phyloP scores from a whole-genome alignment of 2,329 filamentous ascomycete genomes.

The Exophiala sideris region DNA sequence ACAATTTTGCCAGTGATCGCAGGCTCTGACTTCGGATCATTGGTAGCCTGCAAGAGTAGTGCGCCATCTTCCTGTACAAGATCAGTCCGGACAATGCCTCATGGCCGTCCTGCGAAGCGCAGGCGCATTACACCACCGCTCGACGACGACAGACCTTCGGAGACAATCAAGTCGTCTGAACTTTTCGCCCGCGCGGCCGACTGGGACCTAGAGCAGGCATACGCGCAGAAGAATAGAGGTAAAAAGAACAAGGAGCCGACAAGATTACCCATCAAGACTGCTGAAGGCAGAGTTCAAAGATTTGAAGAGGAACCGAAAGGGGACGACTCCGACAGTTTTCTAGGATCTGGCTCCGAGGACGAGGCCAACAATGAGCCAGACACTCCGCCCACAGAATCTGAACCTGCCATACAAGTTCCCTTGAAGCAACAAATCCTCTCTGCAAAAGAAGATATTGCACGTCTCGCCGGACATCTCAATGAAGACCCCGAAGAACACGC shows the following conservation, averaged over 20 bases:
- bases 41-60: too few relatives aligned
- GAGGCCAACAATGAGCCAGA: conserved; percentile 49
- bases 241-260: conserved; percentile 72
- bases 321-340: conserved; percentile 62
- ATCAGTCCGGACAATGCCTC: conserved; percentile 37
- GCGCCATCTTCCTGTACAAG: too few relatives aligned
- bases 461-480: conserved; percentile 74
- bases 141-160: conserved; percentile 35
- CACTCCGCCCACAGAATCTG: conserved; percentile 36
- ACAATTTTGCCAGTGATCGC: background rate
- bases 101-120: conserved; percentile 47
- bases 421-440: conserved; percentile 75
- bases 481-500: conserved; percentile 91
- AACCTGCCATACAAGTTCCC: conserved; percentile 63
- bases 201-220: conserved; percentile 91
- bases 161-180: conserved; percentile 38
- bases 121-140: conserved; percentile 49
- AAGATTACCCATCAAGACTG: conserved; percentile 80
- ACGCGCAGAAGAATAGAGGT: conserved; percentile 76
- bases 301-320: conserved; percentile 43
- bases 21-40: background rate
- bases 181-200: conserved; percentile 72
- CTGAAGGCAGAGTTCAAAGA: conserved; percentile 68
- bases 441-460: conserved; percentile 89
- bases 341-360: conserved; percentile 57